Conservation (phyloP, 2,329 filamentous ascomycete species). For the Pseudogymnoascus sp. region DNA sequence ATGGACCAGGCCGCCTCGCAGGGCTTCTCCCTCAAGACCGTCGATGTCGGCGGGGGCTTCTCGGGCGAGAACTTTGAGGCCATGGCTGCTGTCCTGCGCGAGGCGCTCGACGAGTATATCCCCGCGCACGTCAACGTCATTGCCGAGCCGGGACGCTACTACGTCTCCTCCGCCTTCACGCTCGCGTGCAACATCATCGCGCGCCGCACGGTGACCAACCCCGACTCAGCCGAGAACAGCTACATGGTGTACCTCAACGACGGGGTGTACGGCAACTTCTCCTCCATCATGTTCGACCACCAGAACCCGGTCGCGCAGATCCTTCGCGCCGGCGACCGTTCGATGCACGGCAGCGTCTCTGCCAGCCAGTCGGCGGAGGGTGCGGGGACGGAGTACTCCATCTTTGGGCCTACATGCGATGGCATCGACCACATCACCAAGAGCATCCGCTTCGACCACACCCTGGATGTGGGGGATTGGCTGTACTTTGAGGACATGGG, state of each 20-base stretch:
- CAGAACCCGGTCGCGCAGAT: slow-evolving; percentile 83
- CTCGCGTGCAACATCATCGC: slow-evolving; percentile 94
- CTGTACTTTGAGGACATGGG: slow-evolving; percentile 99
- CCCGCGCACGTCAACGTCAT: slow-evolving; percentile 73
- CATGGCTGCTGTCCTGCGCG: slow-evolving; percentile 74
- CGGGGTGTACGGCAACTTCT: slow-evolving; percentile 96
- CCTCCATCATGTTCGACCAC: slow-evolving; percentile 98
- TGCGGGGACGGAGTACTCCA: slow-evolving; percentile 68
- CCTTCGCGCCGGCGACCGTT: slow-evolving; percentile 52
- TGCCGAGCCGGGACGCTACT: slow-evolving; percentile 93
- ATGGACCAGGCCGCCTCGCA: slow-evolving; percentile 74
- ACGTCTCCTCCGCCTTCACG: slow-evolving; percentile 87
- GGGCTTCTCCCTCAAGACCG: slow-evolving; percentile 74
- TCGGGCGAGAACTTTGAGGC: slow-evolving; percentile 81
- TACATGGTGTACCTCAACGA: slow-evolving; percentile 99
- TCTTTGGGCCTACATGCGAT: slow-evolving; percentile 97
- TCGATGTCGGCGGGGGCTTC: slow-evolving; percentile 94
- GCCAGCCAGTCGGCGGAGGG: slow-evolving; percentile 39
- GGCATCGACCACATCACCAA: slow-evolving; percentile 91
- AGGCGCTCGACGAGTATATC: slow-evolving; percentile 81
- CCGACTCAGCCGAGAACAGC: slow-evolving; percentile 54
- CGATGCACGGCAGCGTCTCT: slow-evolving; percentile 48
- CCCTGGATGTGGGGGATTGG: slow-evolving; percentile 91
- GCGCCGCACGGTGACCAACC: slow-evolving; percentile 75
- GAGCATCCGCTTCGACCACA: slow-evolving; percentile 66